A percentile compares a stretch with the other conserved stretches of the same genome.
phyloP scores from a whole-genome alignment of 116 monocot genomes.

The Zostera marina region DNA sequence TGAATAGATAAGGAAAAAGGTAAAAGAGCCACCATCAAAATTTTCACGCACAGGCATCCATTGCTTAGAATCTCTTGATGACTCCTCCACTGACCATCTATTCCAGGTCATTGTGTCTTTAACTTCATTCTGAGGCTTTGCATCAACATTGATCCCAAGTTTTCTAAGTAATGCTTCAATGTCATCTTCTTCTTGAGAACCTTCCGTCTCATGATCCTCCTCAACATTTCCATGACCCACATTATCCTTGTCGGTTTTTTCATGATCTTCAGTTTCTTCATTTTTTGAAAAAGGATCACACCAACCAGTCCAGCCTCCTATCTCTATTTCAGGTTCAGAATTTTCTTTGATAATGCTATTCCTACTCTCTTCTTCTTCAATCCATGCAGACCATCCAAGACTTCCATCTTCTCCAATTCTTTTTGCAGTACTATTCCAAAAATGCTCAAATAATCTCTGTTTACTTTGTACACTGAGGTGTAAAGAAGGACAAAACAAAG shows the following conservation, averaged over 20 bases:
- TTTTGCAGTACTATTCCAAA: conserved; percentile 66
- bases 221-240: conserved; percentile 21
- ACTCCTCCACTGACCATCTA: conserved; percentile 72
- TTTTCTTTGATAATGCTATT: conserved; percentile 24
- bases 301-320: conserved; percentile 91
- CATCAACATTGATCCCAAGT: conserved; percentile 66
- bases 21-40: conserved; percentile 36
- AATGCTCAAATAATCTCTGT: conserved; percentile 86
- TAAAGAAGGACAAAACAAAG: conserved; percentile 63
- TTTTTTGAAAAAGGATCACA: conserved; percentile 25
- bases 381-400: conserved; percentile 73
- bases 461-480: conserved; percentile 56
- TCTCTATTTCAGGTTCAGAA: conserved; percentile 37
- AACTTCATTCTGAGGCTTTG: conserved; percentile 63
- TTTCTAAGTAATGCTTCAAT: conserved; percentile 61
- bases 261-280: conserved; percentile 10
- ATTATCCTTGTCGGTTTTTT: conserved; percentile 15
- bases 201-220: conserved; percentile 31
- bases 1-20: conserved; percentile 7
- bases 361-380: conserved; percentile 51
- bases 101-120: conserved; percentile 79
- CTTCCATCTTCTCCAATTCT: conserved; percentile 87
- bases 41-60: conserved; percentile 84
- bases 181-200: conserved; percentile 27
- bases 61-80: conserved; percentile 54